Conservation (phyloP, 1,284 basidiomycete species). For the Ustilago curta region DNA sequence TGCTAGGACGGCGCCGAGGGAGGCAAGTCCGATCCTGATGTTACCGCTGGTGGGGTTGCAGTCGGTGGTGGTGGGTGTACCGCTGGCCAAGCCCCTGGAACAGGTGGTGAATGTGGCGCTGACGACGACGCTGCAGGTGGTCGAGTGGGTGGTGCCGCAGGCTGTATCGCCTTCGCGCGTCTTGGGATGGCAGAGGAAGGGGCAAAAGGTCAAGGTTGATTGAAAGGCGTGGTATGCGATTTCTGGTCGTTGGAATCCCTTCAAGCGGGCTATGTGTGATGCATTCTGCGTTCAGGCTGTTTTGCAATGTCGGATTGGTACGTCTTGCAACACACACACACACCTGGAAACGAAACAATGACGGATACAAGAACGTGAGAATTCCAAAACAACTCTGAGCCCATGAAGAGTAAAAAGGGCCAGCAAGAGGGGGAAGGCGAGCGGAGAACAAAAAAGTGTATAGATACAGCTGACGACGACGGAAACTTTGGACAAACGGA, state of each 20-base stretch:
- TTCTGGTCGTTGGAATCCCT: too few relatives aligned
- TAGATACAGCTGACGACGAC: conserved; percentile 29
- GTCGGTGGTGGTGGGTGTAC: conserved; percentile 7
- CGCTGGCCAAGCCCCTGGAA: conserved; percentile 14
- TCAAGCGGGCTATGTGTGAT: background rate
- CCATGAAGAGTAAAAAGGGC: conserved; percentile 21
- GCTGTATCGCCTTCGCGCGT: background rate
- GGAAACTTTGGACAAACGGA: background rate
- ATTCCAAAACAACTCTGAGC: conserved; percentile 27
- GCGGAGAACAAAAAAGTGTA: conserved; percentile 7
- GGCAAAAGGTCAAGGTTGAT: conserved; percentile 22
- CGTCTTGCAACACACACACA: conserved; percentile 4
- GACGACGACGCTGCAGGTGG: conserved; percentile 13
- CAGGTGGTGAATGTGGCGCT: conserved; percentile 4
- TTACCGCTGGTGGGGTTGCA: conserved; percentile 13
- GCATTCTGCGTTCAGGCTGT: background rate
- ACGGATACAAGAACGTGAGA: background rate
- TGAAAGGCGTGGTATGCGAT: conserved; percentile 3
- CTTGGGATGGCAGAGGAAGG: conserved; percentile 9
- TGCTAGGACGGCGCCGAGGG: conserved; percentile 12
- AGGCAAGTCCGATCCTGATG: conserved; percentile 1
- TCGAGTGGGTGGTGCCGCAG: conserved; percentile 18
- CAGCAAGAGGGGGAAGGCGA: conserved; percentile 21
- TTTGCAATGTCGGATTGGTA: background rate
- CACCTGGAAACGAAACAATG: background rate